phyloP scores from a whole-genome alignment of 305 asterid species.

The Fraxinus latifolia region DNA sequence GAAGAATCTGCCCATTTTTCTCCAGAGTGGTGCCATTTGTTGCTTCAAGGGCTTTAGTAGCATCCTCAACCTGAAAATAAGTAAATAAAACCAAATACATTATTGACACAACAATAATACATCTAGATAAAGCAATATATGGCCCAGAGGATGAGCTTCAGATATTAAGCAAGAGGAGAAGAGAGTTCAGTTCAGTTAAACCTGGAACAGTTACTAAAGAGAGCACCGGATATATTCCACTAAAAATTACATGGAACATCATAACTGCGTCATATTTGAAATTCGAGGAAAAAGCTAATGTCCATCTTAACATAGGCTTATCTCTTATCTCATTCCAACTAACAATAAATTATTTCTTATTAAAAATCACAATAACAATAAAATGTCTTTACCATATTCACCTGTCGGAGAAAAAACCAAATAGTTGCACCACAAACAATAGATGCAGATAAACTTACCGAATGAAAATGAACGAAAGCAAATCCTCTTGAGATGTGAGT shows the following conservation, averaged over 20 bases:
- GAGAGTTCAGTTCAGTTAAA: not conserved
- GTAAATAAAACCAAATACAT: conserved; percentile 6
- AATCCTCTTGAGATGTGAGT: conserved; percentile 98
- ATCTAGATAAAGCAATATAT: not conserved
- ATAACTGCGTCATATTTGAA: not conserved
- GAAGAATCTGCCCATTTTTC: conserved; percentile 96
- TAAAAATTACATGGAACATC: not conserved
- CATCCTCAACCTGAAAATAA: conserved; percentile 75
- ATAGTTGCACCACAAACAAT: not conserved
- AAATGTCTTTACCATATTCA: not conserved
- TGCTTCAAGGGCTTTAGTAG: conserved; percentile 90
- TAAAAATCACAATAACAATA: conserved; percentile 1
- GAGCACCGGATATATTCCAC: not conserved
- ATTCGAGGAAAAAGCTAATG: not conserved
- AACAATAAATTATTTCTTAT: not conserved
- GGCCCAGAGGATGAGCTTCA: not conserved
- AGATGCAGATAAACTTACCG: conserved; percentile 47
- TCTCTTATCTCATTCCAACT: not conserved
- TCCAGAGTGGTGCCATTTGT: conserved; percentile 89
- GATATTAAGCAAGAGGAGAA: not conserved
- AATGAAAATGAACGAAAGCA: conserved; percentile 86
- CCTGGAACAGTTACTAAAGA: not conserved
- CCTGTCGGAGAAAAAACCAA: conserved; percentile 10
- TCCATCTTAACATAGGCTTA: not conserved
- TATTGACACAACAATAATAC: not conserved